Conservation (phyloP, 2,329 filamentous ascomycete species). For the Fusarium bulbicola region DNA sequence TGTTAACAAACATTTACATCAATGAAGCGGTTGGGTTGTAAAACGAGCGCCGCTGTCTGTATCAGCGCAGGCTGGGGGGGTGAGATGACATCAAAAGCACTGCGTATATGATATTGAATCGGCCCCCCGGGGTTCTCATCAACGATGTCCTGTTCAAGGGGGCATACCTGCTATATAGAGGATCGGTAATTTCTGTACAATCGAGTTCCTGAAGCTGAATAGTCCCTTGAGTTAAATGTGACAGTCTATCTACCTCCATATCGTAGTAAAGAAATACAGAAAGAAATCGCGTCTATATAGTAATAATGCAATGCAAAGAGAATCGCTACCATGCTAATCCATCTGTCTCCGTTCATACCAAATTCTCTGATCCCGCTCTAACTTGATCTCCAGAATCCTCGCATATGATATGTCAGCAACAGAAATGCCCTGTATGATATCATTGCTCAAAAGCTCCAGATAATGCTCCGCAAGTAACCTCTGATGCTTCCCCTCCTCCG, state of each 20-base stretch:
- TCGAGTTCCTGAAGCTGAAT: background rate
- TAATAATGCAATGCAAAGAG: background rate
- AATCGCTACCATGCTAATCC: background rate
- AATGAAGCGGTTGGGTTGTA: accelerated
- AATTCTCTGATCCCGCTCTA: background rate
- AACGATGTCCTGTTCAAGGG: accelerated
- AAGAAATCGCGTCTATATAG: background rate
- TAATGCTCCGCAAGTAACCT: conserved; percentile 5
- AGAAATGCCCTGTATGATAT: background rate
- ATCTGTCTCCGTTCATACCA: background rate
- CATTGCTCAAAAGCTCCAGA: conserved; percentile 1
- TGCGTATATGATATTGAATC: too few relatives aligned
- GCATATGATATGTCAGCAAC: conserved; percentile 1
- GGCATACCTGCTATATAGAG: background rate
- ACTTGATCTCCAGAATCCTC: background rate
- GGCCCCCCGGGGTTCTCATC: accelerated
- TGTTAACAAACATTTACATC: accelerated
- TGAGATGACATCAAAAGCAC: too few relatives aligned
- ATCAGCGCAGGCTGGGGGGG: accelerated
- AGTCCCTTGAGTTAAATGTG: background rate
- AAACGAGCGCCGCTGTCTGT: background rate
- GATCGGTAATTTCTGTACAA: accelerated
- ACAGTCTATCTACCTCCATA: background rate
- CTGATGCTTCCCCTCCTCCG: background rate
- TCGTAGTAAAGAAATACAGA: background rate